Evolutionary conservation across 2,329 filamentous ascomycete genomes (phyloP).

Genomic region (Pseudopithomyces chartarum): DNA sequence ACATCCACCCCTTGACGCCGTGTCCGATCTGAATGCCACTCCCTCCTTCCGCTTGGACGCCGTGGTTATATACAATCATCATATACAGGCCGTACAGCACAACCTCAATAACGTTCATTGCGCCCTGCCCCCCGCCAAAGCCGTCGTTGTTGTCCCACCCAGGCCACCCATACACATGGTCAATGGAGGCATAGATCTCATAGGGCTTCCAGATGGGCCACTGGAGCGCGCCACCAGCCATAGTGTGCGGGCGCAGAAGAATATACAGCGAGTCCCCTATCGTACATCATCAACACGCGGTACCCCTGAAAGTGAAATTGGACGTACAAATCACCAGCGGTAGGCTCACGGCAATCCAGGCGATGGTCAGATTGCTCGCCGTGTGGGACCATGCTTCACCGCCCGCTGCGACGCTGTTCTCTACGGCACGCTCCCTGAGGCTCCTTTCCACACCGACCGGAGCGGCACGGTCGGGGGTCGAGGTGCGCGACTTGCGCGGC

Average conservation of each 20-base stretch:
- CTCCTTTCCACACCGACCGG: background rate
- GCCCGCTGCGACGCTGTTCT: background rate
- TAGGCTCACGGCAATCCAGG: slow-evolving; percentile 76
- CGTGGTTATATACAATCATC: slow-evolving; percentile 55
- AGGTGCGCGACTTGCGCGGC: slow-evolving; percentile 34
- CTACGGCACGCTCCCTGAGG: background rate
- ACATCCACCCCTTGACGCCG: slow-evolving; percentile 50
- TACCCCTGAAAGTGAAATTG: background rate
- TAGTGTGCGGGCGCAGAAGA: slow-evolving; percentile 77
- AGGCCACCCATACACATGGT: slow-evolving; percentile 81
- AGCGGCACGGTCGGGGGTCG: slow-evolving; percentile 22
- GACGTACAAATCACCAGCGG: slow-evolving; percentile 71
- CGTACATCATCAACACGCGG: background rate
- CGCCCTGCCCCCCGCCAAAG: slow-evolving; percentile 77
- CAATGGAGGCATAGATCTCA: slow-evolving; percentile 77
- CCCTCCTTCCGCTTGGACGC: slow-evolving; percentile 38
- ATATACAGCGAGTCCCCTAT: slow-evolving; percentile 75
- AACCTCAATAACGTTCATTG: slow-evolving; percentile 72
- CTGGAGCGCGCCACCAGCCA: slow-evolving; percentile 77
- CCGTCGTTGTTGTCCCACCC: slow-evolving; percentile 69
- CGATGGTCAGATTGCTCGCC: slow-evolving; percentile 62
- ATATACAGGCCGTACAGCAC: slow-evolving; percentile 68
- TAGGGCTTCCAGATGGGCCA: slow-evolving; percentile 77
- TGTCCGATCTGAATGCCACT: slow-evolving; percentile 47
- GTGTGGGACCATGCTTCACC: slow-evolving; percentile 60